A percentile compares a stretch with the other conserved stretches of the same genome.
These are phyloP conservation scores for Dipteronia sinensis DNA, from an alignment of 345 rosid species.

Conservation along the genomic window DNA sequence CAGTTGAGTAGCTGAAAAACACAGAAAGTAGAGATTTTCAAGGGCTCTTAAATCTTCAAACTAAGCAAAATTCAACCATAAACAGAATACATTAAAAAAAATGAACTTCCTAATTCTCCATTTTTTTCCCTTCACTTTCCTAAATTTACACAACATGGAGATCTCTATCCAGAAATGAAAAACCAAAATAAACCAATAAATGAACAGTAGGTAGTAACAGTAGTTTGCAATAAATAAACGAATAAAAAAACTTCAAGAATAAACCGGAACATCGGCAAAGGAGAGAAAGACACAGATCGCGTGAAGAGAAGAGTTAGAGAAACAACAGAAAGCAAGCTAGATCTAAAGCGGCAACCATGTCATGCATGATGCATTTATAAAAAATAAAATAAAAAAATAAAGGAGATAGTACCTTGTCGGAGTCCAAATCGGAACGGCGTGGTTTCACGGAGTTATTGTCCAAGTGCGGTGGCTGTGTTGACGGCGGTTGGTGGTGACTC, in stretches of 20 bases:
- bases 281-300: slow-evolving; percentile 29
- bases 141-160: slow-evolving; percentile 10
- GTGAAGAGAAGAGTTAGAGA: slow-evolving; percentile 5
- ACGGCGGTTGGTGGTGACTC: slow-evolving; percentile 26
- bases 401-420: slow-evolving; percentile 47
- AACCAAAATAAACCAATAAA: not conserved
- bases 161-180: not conserved
- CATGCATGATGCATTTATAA: not conserved
- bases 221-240: not conserved
- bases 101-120: not conserved
- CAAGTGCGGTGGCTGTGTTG: slow-evolving; percentile 29
- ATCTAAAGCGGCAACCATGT: not conserved
- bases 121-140: not conserved
- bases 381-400: too few relatives aligned
- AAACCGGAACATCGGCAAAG: slow-evolving; percentile 1
- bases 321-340: not conserved
- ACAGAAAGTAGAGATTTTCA: not conserved
- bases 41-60: not conserved
- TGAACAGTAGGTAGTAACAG: not conserved
- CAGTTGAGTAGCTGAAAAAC: too few relatives aligned
- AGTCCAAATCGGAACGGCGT: slow-evolving; percentile 43
- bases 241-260: not conserved
- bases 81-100: not conserved
- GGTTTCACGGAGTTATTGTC: slow-evolving; percentile 39
- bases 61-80: not conserved